Base-by-base conservation (phyloP, 2,329 filamentous ascomycete genomes). In the Fusarium caatingaense region DNA sequence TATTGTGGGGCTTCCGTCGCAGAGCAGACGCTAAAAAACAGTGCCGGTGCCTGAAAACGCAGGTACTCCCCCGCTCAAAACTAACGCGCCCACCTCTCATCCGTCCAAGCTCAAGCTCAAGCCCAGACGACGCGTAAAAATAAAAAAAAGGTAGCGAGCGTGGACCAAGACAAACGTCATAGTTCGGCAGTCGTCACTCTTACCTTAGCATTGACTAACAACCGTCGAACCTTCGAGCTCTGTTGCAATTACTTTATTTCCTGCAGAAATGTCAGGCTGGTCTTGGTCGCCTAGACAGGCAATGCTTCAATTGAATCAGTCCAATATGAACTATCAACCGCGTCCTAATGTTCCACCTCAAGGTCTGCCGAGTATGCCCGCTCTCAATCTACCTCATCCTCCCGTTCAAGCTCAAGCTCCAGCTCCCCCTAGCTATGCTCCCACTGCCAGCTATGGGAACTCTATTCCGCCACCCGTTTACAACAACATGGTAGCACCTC, bases 281-380 rank as follows among this genome's bases (percentile, higher is more conserved):
- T 55, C 63, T 20, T 70, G 67, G 68, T 71, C 68, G 30, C 68
- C 68, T 28, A 68, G 53, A 47, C 68, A 67, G 28, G 64, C 51
- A 23, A 71, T 70, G 67, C 34, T 50, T 34, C 68, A 71, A 44
- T 45, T 71, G 59, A 60, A 55, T 41, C 58, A 56, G 32, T 47
- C 27, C 15, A 51, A 20, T 13, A 56, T 57, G 37, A 54, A 34
- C 10, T 23, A 13, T 13, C 60, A 57, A 15, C 40, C 64, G 12
- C 47, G 27, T 25, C 63, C 51, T 25, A 23, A 37, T 30, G 44
- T 54, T 50, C 54, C 45, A 16, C 23, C 49, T 27, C 30, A 28
- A 34, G 28, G 54, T 12, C 23, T 64, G 20, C 58, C 60, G 23
- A 69, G 66, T 16, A 37, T 66, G 37, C 64, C 65, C 21, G 40